Evolutionary conservation across 2,329 filamentous ascomycete species (phyloP).

Genomic region (Fusarium sp.): DNA sequence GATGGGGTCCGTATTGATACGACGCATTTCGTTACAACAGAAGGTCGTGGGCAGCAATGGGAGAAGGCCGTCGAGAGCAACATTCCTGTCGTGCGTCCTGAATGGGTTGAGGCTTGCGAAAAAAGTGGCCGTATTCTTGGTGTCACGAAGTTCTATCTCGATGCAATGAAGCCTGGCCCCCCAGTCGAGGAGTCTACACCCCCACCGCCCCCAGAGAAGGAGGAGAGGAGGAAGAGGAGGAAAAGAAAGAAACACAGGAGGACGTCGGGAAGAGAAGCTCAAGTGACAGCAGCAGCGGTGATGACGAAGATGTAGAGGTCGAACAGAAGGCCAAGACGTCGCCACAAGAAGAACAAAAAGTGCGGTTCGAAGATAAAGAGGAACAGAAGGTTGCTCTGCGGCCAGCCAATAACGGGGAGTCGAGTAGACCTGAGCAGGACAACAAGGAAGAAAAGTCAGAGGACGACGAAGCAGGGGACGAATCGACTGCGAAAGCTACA

Average conservation of each 20-base stretch:
- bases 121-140: conserved; percentile 91
- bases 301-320: conserved; percentile 43
- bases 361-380: conserved; percentile 65
- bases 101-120: conserved; percentile 98
- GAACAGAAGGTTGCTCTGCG: conserved; percentile 64
- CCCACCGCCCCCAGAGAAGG: conserved; percentile 49
- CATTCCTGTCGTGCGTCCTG: conserved; percentile 94
- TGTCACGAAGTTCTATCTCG: conserved; percentile 94
- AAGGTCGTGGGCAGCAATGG: conserved; percentile 89
- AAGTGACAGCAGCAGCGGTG: conserved; percentile 31
- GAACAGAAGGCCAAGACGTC: conserved; percentile 53
- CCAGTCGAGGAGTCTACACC: conserved; percentile 50
- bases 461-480: conserved; percentile 48
- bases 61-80: conserved; percentile 98
- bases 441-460: conserved; percentile 49
- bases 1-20: conserved; percentile 95
- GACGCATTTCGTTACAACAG: conserved; percentile 97
- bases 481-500: conserved; percentile 54
- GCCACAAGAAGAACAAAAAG: conserved; percentile 64
- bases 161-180: conserved; percentile 70
- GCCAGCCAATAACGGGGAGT: conserved; percentile 50
- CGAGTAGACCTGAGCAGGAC: conserved; percentile 47
- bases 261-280: conserved; percentile 35
- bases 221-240: conserved; percentile 47
- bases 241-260: conserved; percentile 38